Evolutionary conservation across 2,329 filamentous ascomycete species (phyloP).

Genomic region (Fusarium ambrosium): DNA sequence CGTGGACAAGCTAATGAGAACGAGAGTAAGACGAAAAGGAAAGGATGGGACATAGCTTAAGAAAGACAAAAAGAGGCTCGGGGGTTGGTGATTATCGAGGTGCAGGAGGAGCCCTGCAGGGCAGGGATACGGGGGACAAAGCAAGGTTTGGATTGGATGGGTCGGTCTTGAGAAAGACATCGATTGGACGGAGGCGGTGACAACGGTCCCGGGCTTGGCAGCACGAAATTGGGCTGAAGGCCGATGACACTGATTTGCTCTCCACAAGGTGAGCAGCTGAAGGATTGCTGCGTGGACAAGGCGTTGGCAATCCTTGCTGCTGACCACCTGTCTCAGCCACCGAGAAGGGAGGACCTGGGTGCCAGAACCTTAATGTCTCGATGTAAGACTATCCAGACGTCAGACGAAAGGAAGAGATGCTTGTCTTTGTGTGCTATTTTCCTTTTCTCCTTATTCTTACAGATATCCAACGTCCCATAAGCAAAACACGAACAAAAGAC

Average conservation of each 20-base stretch:
- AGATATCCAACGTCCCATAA: too few relatives aligned
- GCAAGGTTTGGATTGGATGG: background rate
- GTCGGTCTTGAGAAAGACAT: background rate
- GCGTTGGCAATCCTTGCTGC: constrained; percentile 1
- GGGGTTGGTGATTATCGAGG: background rate
- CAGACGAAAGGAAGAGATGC: background rate
- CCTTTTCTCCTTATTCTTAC: too few relatives aligned
- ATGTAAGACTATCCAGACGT: background rate
- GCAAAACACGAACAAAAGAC: background rate
- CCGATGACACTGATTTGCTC: background rate
- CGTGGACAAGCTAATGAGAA: background rate
- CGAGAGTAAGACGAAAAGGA: background rate
- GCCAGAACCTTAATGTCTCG: background rate
- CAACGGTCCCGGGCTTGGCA: background rate
- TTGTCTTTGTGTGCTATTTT: too few relatives aligned
- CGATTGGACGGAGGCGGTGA: background rate
- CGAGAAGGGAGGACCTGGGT: background rate
- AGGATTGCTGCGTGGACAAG: background rate
- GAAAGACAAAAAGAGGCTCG: background rate
- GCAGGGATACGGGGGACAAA: background rate
- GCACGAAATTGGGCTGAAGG: background rate
- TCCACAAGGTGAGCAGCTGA: constrained; percentile 3
- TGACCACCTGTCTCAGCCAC: constrained; percentile 1
- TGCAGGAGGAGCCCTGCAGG: background rate
- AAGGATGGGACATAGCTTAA: background rate